Percentiles rank a stretch among this genome's conserved stretches.
Evolutionary conservation across 306 rosid genomes (phyloP).

Genomic region (Urtica urens): DNA sequence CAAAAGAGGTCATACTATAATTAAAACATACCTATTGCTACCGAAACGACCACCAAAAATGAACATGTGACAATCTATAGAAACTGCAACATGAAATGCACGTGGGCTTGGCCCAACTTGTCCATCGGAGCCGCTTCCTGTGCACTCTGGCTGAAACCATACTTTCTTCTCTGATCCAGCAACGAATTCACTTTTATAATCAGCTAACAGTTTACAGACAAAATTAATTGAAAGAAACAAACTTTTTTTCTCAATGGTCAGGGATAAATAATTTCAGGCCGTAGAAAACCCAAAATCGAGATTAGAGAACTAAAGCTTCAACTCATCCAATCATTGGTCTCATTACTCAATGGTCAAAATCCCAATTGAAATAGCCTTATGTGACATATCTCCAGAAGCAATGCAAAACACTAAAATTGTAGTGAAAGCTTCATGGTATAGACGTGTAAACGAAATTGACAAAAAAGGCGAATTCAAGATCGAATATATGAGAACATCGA

Average conservation of each 20-base stretch:
- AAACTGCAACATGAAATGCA: conserved; percentile 81
- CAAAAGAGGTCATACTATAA: no score
- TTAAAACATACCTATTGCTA: conserved; percentile 53
- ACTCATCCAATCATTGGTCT: no score
- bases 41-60: conserved; percentile 92
- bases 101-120: conserved; percentile 83
- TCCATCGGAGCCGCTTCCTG: conserved; percentile 68
- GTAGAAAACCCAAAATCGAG: not conserved
- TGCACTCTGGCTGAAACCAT: conserved; percentile 92
- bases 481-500: no score
- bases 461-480: no score
- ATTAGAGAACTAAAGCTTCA: no score
- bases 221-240: not conserved
- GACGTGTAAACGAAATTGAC: no score
- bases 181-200: not conserved
- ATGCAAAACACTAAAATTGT: no score
- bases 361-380: no score
- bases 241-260: not conserved
- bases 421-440: no score
- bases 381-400: no score
- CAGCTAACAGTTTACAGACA: not conserved
- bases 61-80: conserved; percentile 95
- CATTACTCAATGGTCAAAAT: no score
- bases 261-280: not conserved
- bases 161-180: conserved; percentile 46